Evolutionary conservation across 2,329 filamentous ascomycete species (phyloP), one percentile per base, ranked within the genome.

Genomic region (Drechslerella stenobrocha): DNA sequence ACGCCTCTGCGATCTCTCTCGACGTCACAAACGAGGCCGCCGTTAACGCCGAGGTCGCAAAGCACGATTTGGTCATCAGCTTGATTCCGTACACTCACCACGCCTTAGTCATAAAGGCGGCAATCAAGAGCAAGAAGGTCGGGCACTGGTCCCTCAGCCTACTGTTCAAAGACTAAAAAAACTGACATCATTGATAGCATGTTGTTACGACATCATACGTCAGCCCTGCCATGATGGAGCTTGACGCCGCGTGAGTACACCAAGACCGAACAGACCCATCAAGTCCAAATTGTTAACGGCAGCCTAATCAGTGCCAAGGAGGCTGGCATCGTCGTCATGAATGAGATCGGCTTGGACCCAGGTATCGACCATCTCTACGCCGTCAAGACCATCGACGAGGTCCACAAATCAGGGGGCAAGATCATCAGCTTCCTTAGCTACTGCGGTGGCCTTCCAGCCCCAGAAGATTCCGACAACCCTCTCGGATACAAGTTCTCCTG

Each of bases 171-270:
- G n/a, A n/a, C n/a, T n/a, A n/a, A n/a, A n/a, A n/a, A n/a, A n/a
- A n/a, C n/a, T n/a, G n/a, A n/a, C n/a, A n/a, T n/a, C n/a, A n/a
- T n/a, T n/a, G n/a, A n/a, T n/a, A n/a, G 83, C 81, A 97, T 80
- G 90, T 97, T 69, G 91, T 97, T 75, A 96, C 92, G 64, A 96
- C 92, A 26, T 90, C 85, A 71, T 97, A 97, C 76, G 88, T 96
- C 72, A 95, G 89, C 2, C 90, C 90, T 2, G 89, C 89, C 71
- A 96, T 96, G 90, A 78, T 87, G 79, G 92, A 91, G 80, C 84
- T 97, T 51, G 87, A 96, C 11, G 24, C n/a, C n/a, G n/a, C n/a
- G n/a, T n/a, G n/a, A n/a, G n/a, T n/a, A n/a, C n/a, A n/a, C n/a
- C n/a, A n/a, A n/a, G n/a, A n/a, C n/a, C n/a, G n/a, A n/a, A n/a